Base-by-base conservation (phyloP, 371 early-diverging fungal species). In the Mucor saturninus region DNA sequence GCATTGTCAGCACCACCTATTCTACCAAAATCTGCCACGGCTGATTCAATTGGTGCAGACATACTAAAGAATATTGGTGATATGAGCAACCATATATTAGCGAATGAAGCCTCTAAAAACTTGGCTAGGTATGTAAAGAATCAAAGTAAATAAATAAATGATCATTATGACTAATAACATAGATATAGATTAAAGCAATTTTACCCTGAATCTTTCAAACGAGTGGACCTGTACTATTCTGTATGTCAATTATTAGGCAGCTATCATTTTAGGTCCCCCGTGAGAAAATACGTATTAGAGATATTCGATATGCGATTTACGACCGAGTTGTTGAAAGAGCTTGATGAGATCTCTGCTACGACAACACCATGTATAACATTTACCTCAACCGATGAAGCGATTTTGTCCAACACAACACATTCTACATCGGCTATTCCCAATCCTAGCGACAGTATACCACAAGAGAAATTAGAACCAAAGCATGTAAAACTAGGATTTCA, bases 41-140 rank as follows among this genome's bases (percentile, higher is more conserved):
- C 68, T 0, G 80, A 90, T 63, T 59, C 73, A 11, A 73, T 86
- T 11, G 88, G 87, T 62, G 67, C 79, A 48, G 92, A 91, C 64
- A 86, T 94, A 31, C 66, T 95, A 11, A 84, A 83, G 63, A 77
- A 86, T 38, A 84, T 93, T 55, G 92, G 93, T 39, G 92, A 93
- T 63, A 81, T 95, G 74, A 88, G 90, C 56, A 95, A 94, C 65
- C 92, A 94, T 61, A 91, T 95, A 50, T 74, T 93, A n/a, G 89
- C 93, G 2, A 90, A 86, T 62, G 88, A 89, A 11, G 91, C 92
- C 1, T 90, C 90, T 15, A 89, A 88, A 62, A 79, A 79, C 21
- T 65, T 95, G 10, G 83, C 89, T 45, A 83, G 72, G 91, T 87
- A 79, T 53, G 31, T 28, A 53, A 13, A 21, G 21, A 21, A 21